phyloP scores from a whole-genome alignment of 2,329 filamentous ascomycete species.

The Aspergillus sojae region DNA sequence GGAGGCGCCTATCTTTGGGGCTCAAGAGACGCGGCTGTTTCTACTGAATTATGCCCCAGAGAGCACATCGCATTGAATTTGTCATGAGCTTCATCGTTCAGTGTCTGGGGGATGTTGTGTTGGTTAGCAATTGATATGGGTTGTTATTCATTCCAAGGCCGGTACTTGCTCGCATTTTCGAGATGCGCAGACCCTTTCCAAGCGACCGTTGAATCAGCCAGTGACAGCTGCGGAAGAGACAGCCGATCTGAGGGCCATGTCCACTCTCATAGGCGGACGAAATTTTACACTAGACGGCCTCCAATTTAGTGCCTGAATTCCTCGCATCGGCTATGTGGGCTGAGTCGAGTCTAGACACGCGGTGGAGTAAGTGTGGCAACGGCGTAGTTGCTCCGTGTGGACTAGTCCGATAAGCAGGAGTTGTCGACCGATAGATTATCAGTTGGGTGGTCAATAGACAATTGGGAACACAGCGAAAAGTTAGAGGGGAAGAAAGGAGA shows the following conservation, averaged over 20 bases:
- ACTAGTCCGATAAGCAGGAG: not conserved
- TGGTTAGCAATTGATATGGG: not conserved
- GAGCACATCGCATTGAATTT: not conserved
- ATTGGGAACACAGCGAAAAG: not conserved
- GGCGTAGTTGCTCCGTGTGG: not conserved
- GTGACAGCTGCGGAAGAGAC: not conserved
- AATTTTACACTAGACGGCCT: not conserved
- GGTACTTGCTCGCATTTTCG: not conserved
- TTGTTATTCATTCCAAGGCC: not conserved
- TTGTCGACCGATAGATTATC: not conserved
- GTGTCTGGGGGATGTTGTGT: not conserved
- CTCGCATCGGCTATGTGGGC: not conserved
- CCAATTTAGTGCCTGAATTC: not conserved
- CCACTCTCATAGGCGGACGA: not conserved
- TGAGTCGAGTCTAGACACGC: not conserved
- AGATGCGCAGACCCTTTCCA: not conserved
- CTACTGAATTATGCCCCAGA: not conserved
- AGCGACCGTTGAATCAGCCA: not conserved
- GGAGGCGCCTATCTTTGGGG: constrained; percentile 12
- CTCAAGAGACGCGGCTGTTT: constrained; percentile 4
- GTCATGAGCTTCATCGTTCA: not conserved
- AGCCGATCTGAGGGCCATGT: not conserved
- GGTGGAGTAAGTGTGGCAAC: constrained; percentile 3
- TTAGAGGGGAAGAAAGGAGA: not conserved
- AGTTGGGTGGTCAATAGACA: not conserved